A percentile compares a stretch with the other conserved stretches of the same genome.
Conservation (phyloP, 1,284 basidiomycete species). For the Cystobasidium sp. region DNA sequence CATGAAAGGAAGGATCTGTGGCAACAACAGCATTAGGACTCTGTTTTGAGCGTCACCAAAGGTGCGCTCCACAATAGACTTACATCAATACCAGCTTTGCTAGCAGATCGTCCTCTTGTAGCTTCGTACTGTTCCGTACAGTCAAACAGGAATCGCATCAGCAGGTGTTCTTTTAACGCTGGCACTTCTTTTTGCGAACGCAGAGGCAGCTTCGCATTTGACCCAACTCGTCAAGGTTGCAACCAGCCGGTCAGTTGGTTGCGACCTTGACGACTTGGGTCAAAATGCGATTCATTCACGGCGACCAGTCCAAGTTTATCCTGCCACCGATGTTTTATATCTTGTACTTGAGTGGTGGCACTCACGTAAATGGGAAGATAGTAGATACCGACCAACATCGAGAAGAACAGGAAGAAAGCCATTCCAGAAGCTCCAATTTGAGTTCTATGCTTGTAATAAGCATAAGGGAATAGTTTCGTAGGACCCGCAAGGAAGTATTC, state of each 20-base stretch:
- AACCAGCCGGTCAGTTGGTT: too few species aligned
- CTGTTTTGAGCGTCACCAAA: constrained; percentile 48
- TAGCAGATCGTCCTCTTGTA: constrained; percentile 55
- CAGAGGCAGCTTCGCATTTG: too few species aligned
- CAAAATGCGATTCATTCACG: too few species aligned
- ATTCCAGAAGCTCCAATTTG: constrained; percentile 53
- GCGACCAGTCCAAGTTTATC: too few species aligned
- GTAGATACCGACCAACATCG: constrained; percentile 56
- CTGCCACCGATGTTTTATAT: too few species aligned
- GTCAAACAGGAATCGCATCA: constrained; percentile 25
- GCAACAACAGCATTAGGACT: constrained; percentile 34
- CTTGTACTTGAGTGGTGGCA: neutral
- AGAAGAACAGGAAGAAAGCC: constrained; percentile 58
- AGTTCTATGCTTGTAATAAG: constrained; percentile 51
- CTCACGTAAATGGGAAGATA: constrained; percentile 60
- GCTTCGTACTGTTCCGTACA: constrained; percentile 18
- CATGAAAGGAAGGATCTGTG: constrained; percentile 60
- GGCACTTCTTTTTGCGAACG: too few species aligned
- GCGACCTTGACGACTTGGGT: too few species aligned
- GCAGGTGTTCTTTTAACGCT: too few species aligned
- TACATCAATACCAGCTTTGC: constrained; percentile 58
- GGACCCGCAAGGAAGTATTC: constrained; percentile 52
- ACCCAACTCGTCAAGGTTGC: too few species aligned
- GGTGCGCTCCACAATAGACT: constrained; percentile 12
- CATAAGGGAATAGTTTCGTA: constrained; percentile 53